phyloP scores from a whole-genome alignment of 805 yeast genomes.

The Candida tallmaniae region DNA sequence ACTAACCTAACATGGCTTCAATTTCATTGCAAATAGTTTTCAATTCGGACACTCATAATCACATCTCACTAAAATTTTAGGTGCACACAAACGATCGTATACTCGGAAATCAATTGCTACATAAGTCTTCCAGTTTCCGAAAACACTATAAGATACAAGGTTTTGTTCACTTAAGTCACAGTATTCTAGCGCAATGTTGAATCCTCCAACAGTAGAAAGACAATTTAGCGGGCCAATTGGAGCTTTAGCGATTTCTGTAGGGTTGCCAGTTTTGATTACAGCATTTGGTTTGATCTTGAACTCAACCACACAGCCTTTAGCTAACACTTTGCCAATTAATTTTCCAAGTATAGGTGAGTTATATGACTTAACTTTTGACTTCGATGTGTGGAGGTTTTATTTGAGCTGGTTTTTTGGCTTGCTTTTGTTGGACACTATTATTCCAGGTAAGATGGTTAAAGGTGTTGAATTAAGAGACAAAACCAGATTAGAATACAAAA shows the following conservation, averaged over 20 bases:
- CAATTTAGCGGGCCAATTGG: conserved; percentile 84
- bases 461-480: conserved; percentile 82
- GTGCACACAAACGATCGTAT: too few species aligned
- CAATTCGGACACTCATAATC: too few species aligned
- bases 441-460: conserved; percentile 52
- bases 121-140: too few species aligned
- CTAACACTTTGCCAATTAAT: not conserved
- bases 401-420: conserved; percentile 67
- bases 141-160: too few species aligned
- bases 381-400: conserved; percentile 53
- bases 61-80: too few species aligned
- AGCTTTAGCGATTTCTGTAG: conserved; percentile 57
- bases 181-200: too few species aligned
- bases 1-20: too few species aligned
- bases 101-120: too few species aligned
- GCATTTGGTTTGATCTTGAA: conserved; percentile 60
- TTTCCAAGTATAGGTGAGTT: not conserved
- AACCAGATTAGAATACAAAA: conserved; percentile 61
- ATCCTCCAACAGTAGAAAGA: conserved; percentile 64
- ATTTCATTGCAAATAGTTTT: too few species aligned
- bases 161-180: too few species aligned
- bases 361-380: conserved; percentile 3
- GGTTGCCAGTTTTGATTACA: conserved; percentile 62
- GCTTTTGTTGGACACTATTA: conserved; percentile 55
- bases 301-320: conserved; percentile 22